phyloP scores from a whole-genome alignment of 768 basidiomycete species.

The Tephrocybe sp. region DNA sequence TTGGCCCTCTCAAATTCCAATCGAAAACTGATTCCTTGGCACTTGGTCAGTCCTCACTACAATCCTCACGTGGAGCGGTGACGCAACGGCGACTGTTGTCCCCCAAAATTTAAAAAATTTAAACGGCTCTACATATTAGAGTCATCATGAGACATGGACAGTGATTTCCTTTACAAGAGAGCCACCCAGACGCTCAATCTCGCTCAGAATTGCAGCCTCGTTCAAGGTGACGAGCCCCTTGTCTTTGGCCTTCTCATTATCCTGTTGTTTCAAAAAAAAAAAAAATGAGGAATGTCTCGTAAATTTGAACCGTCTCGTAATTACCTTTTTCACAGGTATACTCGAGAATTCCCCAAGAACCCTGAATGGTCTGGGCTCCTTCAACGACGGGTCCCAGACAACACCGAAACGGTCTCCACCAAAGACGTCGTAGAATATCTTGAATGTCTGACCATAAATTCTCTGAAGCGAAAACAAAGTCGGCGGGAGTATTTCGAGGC shows the following conservation, averaged over 20 bases:
- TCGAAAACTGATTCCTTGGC: conserved; percentile 7
- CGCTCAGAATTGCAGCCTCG: conserved; percentile 59
- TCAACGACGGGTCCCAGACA: conserved; percentile 81
- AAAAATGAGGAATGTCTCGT: not conserved
- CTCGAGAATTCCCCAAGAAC: conserved; percentile 82
- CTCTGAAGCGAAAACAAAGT: conserved; percentile 37
- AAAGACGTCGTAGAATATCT: conserved; percentile 80
- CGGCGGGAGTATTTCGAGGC: not conserved
- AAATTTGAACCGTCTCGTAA: not conserved
- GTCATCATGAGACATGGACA: conserved; percentile 19
- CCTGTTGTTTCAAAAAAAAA: conserved; percentile 22
- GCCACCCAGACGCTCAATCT: conserved; percentile 73
- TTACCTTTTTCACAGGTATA: conserved; percentile 48
- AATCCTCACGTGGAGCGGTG: conserved; percentile 1
- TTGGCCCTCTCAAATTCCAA: not conserved
- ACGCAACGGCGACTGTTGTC: not conserved
- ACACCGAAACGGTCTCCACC: conserved; percentile 80
- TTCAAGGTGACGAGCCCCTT: conserved; percentile 68
- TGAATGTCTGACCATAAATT: conserved; percentile 70
- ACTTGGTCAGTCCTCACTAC: not conserved
- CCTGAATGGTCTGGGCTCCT: conserved; percentile 64
- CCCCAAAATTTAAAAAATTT: not conserved
- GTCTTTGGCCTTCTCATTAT: conserved; percentile 45
- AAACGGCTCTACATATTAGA: not conserved
- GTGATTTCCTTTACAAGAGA: conserved; percentile 59